Base-by-base conservation (phyloP, 768 basidiomycete genomes). In the Agaricus subrufescens region DNA sequence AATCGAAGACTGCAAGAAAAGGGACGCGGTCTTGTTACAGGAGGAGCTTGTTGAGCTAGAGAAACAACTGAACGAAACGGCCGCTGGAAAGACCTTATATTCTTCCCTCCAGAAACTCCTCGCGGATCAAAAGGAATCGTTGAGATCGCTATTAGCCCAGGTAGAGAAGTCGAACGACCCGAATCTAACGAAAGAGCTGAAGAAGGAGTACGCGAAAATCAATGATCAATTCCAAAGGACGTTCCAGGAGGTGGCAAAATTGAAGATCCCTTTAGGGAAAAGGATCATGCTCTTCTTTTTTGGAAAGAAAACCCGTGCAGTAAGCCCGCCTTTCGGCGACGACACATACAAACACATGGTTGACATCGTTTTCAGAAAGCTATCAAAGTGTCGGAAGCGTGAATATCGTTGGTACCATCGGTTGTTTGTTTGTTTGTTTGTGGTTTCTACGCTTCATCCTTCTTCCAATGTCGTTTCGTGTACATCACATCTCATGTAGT, bases 81-180 rank as follows among this genome's bases (percentile, higher is more conserved):
- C 56, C n/a, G 67, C 64, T 4, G 68, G 65, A 1, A 62, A 62
- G 42, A 57, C 56, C 14, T 51, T 63, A 37, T 57, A 63, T 37
- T 57, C 47, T n/a, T 54, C 61, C 0, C 60, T 70, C 15, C 63
- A 66, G 44, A 63, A 64, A 31, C 54, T 67, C 23, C 58, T 72
- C n/a, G 60, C 59, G 14, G 58, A 63, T 19, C 68, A 68, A 58
- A 64, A 62, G 46, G 59, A 62, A 9, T 31, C 55, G 10, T 34
- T 50, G 8, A 45, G 29, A 14, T 8, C 47, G 5, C 31, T 50
- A 14, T 31, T 50, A 9, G 49, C 42, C 14, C 55, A 56, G 29
- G 49, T 56, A 11, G 49, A 50, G 30, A 56, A 56, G 38, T 59
- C 54, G 46, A 42, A 52, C 15, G 54, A 52, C 34, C 54, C 46